Percentiles rank a stretch among this genome's conserved stretches.
These are phyloP conservation scores for Apiotrichum domesticum DNA, from an alignment of 1,284 basidiomycete genomes.

Conservation along the genomic window DNA sequence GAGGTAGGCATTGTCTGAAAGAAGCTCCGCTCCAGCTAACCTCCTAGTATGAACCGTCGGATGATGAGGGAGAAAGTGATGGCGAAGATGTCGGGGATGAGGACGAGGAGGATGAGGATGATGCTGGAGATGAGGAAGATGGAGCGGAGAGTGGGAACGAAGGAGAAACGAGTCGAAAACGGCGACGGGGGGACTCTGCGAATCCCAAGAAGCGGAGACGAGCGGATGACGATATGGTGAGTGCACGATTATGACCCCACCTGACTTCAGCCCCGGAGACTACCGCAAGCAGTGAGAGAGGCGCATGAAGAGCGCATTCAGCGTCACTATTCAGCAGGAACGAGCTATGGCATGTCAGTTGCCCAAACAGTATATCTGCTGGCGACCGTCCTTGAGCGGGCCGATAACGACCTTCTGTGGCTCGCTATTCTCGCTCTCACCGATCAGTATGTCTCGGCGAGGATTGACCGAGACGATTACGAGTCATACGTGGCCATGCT, in stretches of 20 bases:
- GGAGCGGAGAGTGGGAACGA: conserved; percentile 28
- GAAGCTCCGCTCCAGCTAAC: not conserved
- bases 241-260: not conserved
- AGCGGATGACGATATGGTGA: conserved; percentile 26
- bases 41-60: conserved; percentile 34
- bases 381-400: conserved; percentile 78
- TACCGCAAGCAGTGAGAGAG: conserved; percentile 65
- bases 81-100: conserved; percentile 51
- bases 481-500: conserved; percentile 72
- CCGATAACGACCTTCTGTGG: conserved; percentile 92
- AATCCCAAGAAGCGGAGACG: conserved; percentile 25
- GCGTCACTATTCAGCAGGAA: conserved; percentile 80
- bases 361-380: conserved; percentile 85
- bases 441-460: conserved; percentile 79
- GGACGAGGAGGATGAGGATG: conserved; percentile 42
- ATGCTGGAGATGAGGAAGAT: conserved; percentile 5
- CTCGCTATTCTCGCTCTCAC: conserved; percentile 90
- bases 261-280: conserved; percentile 46
- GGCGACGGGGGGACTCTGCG: conserved; percentile 44
- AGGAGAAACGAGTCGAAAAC: conserved; percentile 46
- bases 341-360: conserved; percentile 82
- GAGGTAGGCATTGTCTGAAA: conserved; percentile 53
- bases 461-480: conserved; percentile 81
- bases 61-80: conserved; percentile 44
- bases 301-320: conserved; percentile 60